Base-by-base conservation (phyloP, 225 moss, liverwort and hornwort genomes). In the Marchantia polymorpha region DNA sequence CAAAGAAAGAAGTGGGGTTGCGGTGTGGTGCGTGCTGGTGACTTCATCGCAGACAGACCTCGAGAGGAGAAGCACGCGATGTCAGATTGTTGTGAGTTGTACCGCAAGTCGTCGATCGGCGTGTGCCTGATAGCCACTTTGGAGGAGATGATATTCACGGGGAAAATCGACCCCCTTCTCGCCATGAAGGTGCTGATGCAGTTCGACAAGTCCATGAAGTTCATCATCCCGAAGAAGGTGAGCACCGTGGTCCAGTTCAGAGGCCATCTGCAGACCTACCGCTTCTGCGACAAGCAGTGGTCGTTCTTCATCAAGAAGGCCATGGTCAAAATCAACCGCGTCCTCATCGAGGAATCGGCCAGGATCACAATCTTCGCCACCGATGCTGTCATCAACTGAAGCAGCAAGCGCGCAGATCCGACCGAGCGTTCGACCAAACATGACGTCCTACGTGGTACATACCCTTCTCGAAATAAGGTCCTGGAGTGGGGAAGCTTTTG, bases 151-250 rank as follows among this genome's bases (percentile, higher is more conserved):
- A 68, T 68, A 31, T 10, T 31, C 68, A 53, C 4, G 0, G 75
- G 75, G n/a, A 14, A 15, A 7, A 55, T 75, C 8, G 17, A 51
- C 30, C 75, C 75, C 19, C 16, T 0, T 7, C 75, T 75, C 10
- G 75, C 53, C 5, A 51, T 75, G 19, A 75, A 53, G 39, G 75
- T 75, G 14, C 12, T 75, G 75, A 53, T 52, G 75, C 75, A 75
- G 19, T 75, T 75, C 53, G 75, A 75, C 75, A 75, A 55, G 54
- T 75, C 75, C 7, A 75, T 75, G 29, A 14, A 55, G 27, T 3
- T 4, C 12, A 52, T n/a, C 10, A 19, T 54, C 3, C 16, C 20
- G 9, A 10, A 8, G 25, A 7, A 20, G 52, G 52, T 75, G 17
- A 55, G 55, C 7, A 30, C 75, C 1, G 53, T 52, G n/a, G 29